Evolutionary conservation across 208 protist genomes (phyloP), one percentile per base, ranked within the genome.

Genomic region (Vickermania spadyakhi): DNA sequence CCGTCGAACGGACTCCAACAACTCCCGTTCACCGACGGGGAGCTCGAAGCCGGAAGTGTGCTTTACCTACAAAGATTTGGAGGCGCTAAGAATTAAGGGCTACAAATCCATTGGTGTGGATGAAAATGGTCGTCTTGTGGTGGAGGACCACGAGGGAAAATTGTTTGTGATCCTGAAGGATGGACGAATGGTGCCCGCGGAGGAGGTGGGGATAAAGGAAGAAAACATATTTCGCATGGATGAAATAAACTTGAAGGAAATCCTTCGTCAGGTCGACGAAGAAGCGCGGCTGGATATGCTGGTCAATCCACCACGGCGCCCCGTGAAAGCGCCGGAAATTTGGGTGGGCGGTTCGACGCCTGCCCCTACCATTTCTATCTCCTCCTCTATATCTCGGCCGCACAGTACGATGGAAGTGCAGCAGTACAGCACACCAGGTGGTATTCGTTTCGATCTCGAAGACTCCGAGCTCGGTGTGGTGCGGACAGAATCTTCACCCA

Each of bases 351-450:
- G 57, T 36, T 51, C 57, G 42, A 1, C 30, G 57, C 52, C 54
- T 2, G 23, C 67, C 21, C 67, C 67, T n/a, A 59, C 67, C 1
- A 51, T 72, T 29, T 54, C 65, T 5, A 52, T 72, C 5, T 55
- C 67, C 3, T 72, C 67, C 0, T 13, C 28, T 22, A 22, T 31
- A 7, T 72, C 67, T 3, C 55, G 53, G 26, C 67, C 67, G 5
- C 30, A 62, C 7, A 30, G 50, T 28, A 28, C 23, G 7, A 27
- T 52, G 2, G 55, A 56, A 26, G 60, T 58, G 3, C 29, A 21
- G 3, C n/a, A 22, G 53, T 72, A 57, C 61, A 29, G 45, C 31
- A 56, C 52, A 45, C 25, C 56, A 18, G 60, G 29, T 11, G 67
- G 67, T 36, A 22, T 72, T 0, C 53, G 51, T 36, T 61, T 61